These are phyloP conservation scores for Laetiporus sulphureus DNA, from an alignment of 1,284 basidiomycete genomes.

Conservation along the genomic window DNA sequence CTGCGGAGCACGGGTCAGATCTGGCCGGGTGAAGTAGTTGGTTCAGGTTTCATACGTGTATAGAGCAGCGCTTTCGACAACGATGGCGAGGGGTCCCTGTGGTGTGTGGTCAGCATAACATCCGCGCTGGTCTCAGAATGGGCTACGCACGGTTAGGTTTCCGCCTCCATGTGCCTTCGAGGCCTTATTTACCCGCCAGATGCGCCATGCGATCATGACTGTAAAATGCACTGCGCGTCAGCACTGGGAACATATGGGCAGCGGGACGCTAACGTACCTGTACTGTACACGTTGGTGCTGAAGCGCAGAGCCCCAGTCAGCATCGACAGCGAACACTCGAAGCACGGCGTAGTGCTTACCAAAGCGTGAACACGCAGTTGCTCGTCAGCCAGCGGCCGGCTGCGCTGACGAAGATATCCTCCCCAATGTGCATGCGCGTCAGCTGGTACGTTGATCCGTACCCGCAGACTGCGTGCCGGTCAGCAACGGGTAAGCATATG, in stretches of 20 bases:
- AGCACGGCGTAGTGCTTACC: not conserved
- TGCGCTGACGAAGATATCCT: slow-evolving; percentile 11
- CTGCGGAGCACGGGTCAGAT: not conserved
- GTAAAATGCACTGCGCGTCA: not conserved
- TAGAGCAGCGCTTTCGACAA: slow-evolving; percentile 3
- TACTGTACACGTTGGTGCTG: slow-evolving; percentile 3
- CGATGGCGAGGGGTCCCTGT: not conserved
- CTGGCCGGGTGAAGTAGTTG: no score
- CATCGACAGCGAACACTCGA: not conserved
- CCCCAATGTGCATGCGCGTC: slow-evolving; percentile 5
- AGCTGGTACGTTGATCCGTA: slow-evolving; percentile 12
- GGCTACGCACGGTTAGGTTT: not conserved
- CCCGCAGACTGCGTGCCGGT: slow-evolving; percentile 11
- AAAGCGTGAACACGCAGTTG: slow-evolving; percentile 1
- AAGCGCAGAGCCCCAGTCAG: not conserved
- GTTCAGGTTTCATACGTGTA: slow-evolving; percentile 2
- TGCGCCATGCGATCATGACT: slow-evolving; percentile 1
- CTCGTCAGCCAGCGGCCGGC: slow-evolving; percentile 11
- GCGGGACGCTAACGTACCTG: not conserved
- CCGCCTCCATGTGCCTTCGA: not conserved
- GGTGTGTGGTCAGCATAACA: not conserved
- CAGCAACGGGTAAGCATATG: no score
- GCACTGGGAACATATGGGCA: not conserved
- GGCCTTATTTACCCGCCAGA: not conserved
- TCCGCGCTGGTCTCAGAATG: not conserved